These are phyloP conservation scores for Tolypocladium nubicola DNA, from an alignment of 2,329 filamentous ascomycete genomes.

Conservation along the genomic window DNA sequence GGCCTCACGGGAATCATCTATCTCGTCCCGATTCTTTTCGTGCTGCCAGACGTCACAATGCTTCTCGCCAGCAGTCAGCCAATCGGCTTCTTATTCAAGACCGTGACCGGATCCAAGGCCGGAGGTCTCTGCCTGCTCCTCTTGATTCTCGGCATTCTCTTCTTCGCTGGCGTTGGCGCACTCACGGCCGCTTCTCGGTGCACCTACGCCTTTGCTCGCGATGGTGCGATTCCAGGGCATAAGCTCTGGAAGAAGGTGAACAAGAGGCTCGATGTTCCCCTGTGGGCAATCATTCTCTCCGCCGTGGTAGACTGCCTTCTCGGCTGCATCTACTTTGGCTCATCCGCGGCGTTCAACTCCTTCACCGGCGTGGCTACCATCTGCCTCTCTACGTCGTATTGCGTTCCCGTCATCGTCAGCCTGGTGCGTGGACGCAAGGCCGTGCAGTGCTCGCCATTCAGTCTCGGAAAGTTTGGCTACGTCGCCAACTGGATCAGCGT, in stretches of 20 bases:
- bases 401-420: conserved; percentile 62
- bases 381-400: conserved; percentile 66
- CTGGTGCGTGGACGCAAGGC: conserved; percentile 55
- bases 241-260: conserved; percentile 57
- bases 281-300: conserved; percentile 59
- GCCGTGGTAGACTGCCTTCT: conserved; percentile 59
- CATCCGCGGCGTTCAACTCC: conserved; percentile 64
- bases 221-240: conserved; percentile 64
- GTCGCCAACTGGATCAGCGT: conserved; percentile 57
- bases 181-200: conserved; percentile 67
- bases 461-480: conserved; percentile 58
- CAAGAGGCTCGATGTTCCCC: conserved; percentile 54
- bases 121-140: conserved; percentile 70
- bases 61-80: conserved; percentile 66
- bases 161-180: conserved; percentile 67
- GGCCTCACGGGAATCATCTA: conserved; percentile 53
- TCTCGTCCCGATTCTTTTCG: conserved; percentile 65
- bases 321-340: conserved; percentile 72
- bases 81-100: conserved; percentile 66
- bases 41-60: conserved; percentile 54
- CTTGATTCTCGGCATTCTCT: conserved; percentile 63
- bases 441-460: conserved; percentile 56
- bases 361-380: conserved; percentile 76
- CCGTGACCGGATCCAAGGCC: conserved; percentile 58
- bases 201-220: conserved; percentile 66